These are phyloP conservation scores for Bauhinia variegata DNA, from an alignment of 306 rosid species.

Conservation along the genomic window DNA sequence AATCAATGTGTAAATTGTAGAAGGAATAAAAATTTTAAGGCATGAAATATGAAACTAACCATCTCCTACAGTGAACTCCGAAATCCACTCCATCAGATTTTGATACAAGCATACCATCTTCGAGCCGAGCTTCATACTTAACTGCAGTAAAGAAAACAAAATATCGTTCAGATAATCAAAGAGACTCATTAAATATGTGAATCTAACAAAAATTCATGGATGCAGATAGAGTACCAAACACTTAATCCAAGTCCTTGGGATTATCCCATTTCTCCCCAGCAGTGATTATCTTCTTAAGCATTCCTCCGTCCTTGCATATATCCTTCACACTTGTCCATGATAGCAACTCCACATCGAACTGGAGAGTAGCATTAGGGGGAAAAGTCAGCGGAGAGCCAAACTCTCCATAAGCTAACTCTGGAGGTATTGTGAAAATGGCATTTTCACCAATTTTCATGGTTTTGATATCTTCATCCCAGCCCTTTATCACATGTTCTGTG, in stretches of 20 bases:
- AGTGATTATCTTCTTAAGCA: constrained; percentile 64
- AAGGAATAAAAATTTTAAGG: background rate
- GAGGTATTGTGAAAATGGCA: constrained; percentile 85
- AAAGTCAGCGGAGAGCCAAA: constrained; percentile 83
- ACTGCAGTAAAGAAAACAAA: constrained; percentile 51
- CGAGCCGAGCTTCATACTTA: constrained; percentile 73
- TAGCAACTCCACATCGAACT: constrained; percentile 81
- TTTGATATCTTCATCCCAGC: constrained; percentile 91
- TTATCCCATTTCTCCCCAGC: constrained; percentile 93
- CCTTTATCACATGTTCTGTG: constrained; percentile 80
- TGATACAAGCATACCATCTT: constrained; percentile 66
- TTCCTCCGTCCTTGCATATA: constrained; percentile 83
- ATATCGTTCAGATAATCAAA: background rate
- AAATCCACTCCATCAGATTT: constrained; percentile 62
- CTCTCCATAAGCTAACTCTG: constrained; percentile 83
- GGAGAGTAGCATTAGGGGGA: constrained; percentile 83
- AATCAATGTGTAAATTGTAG: background rate
- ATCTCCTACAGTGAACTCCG: constrained; percentile 69
- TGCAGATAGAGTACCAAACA: constrained; percentile 46
- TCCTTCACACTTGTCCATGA: constrained; percentile 89
- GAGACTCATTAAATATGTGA: background rate
- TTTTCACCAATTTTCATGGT: constrained; percentile 87
- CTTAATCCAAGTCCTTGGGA: constrained; percentile 89
- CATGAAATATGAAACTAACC: constrained; percentile 45
- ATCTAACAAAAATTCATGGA: background rate